phyloP scores from a whole-genome alignment of 345 rosid genomes.

The Kandelia obovata region DNA sequence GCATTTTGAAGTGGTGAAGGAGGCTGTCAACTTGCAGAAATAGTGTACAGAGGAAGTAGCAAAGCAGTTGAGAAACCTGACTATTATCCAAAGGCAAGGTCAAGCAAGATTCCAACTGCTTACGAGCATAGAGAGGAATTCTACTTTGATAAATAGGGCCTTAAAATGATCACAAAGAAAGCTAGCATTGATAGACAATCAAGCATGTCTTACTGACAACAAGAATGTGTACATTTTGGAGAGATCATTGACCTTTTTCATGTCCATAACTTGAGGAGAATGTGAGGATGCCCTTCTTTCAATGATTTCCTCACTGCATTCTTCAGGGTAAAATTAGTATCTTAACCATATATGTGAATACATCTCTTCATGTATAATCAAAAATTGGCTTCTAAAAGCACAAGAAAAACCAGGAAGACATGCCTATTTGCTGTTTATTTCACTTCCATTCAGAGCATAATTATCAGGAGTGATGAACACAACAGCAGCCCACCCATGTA shows the following conservation, averaged over 20 bases:
- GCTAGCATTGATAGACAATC: conserved; percentile 65
- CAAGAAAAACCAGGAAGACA: conserved; percentile 55
- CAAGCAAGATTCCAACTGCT: too few relatives aligned
- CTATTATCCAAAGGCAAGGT: too few relatives aligned
- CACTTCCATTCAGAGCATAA: conserved; percentile 76
- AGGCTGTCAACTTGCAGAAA: too few relatives aligned
- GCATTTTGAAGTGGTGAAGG: too few relatives aligned
- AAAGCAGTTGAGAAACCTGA: too few relatives aligned
- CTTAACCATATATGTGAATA: conserved; percentile 12
- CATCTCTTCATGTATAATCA: conserved; percentile 15
- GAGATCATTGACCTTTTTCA: conserved; percentile 94
- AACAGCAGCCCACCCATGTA: conserved; percentile 74
- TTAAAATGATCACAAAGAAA: conserved; percentile 45
- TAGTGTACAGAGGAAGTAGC: too few relatives aligned
- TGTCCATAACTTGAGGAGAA: conserved; percentile 56
- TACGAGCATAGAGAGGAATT: too few relatives aligned
- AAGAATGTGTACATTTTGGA: conserved; percentile 51
- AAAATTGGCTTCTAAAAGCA: conserved; percentile 2
- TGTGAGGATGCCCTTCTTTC: conserved; percentile 71
- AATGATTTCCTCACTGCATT: conserved; percentile 81
- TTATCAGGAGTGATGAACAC: conserved; percentile 67
- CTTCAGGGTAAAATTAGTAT: conserved; percentile 35
- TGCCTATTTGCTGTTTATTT: conserved; percentile 69
- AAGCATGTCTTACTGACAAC: conserved; percentile 60
- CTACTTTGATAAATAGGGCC: too few relatives aligned